phyloP scores from a whole-genome alignment of 768 basidiomycete genomes.

The Mycena sanguinolenta region DNA sequence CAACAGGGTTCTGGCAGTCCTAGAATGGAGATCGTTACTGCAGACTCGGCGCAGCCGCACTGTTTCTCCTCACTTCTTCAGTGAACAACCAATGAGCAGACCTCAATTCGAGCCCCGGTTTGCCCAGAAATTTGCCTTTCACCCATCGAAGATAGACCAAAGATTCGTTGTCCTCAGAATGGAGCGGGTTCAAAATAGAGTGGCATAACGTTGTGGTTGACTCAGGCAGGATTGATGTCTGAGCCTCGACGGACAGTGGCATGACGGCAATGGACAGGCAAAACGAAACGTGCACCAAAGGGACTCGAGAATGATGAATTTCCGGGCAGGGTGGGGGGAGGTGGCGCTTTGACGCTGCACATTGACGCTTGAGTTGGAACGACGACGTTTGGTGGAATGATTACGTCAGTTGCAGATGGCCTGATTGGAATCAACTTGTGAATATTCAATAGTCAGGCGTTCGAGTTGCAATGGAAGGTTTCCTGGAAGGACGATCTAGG shows the following conservation, averaged over 20 bases:
- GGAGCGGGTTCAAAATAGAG: neutral
- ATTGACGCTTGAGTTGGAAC: too few relatives aligned
- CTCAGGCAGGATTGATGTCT: neutral
- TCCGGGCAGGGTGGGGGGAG: too few relatives aligned
- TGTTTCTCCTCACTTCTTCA: constrained; percentile 4
- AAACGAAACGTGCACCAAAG: neutral
- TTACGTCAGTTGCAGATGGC: too few relatives aligned
- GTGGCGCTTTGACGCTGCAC: too few relatives aligned
- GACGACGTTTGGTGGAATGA: too few relatives aligned
- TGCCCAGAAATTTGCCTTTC: neutral
- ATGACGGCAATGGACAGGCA: neutral
- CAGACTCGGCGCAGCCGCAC: constrained; percentile 1
- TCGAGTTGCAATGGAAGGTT: too few relatives aligned
- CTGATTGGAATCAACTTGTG: too few relatives aligned
- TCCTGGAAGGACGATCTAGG: too few relatives aligned
- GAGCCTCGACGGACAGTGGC: constrained; percentile 1
- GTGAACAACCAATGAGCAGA: constrained; percentile 7
- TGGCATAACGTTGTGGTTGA: neutral
- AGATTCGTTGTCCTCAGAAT: neutral
- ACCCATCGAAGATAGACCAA: constrained; percentile 4
- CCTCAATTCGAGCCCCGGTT: constrained; percentile 12
- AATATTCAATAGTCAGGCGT: too few relatives aligned
- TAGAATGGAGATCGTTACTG: constrained; percentile 1
- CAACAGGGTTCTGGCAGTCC: neutral
- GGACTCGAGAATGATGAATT: neutral